Evolutionary conservation across 2,329 filamentous ascomycete genomes (phyloP), one percentile per base, ranked within the genome.

Genomic region (Rhytidhysteron rufulum): DNA sequence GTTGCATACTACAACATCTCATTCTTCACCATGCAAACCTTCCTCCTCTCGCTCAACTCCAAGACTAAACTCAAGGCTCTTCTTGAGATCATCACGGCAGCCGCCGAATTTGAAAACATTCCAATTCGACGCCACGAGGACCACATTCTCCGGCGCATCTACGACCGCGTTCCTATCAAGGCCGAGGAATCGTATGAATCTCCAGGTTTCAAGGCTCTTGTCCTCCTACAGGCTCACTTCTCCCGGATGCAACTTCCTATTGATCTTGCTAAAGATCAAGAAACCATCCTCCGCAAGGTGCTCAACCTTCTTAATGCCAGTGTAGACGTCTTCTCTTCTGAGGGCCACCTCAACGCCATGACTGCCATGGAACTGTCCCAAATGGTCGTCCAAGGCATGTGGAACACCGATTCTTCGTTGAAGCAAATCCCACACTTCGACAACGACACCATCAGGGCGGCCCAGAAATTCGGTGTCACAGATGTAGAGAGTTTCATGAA

Each of bases 1-100:
- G 89, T 88, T 8, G 89, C 93, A 1, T 97, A 98, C 75, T 98
- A 98, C 77, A 97, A 96, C 68, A 95, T 98, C 59, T 96, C 91
- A 5, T 97, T 96, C 70, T 87, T 95, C 65, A 98, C 93, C 3
- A 98, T 98, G 90, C 91, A 98, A 70, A 98, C 93, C 0, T 91
- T 98, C 75, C 74, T 98, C 37, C 75, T 98, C 41, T 98, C 93
- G 11, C 77, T 98, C 34, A 90, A 82, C 40, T 82, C 82, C 31
- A 85, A 85, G 53, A 97, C 90, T 4, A 97, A 95, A 73, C 80
- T 98, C 50, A 98, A 98, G 77, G 89, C 89, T 34, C 90, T 98
- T 31, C 75, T 98, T 40, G 93, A 98, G 67, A 97, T 98, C 55
- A 83, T 97, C 45, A 96, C 93, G 1, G 95, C 93, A 1, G 94